Evolutionary conservation across 345 rosid species (phyloP).

Genomic region (Cardamine chenopodiifolia): DNA sequence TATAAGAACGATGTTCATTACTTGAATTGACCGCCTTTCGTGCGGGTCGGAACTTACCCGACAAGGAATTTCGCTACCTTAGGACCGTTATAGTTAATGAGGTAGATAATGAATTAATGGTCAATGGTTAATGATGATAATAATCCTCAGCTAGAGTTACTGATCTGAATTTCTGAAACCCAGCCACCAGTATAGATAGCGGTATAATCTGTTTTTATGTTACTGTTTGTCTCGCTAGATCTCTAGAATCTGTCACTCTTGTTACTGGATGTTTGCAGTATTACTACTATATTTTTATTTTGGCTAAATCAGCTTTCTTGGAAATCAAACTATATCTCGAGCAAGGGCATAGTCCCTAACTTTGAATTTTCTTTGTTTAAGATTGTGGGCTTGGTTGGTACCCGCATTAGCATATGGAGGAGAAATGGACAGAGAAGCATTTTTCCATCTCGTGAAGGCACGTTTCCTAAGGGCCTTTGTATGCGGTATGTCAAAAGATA

Average conservation of each 20-base stretch:
- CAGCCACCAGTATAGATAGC: background rate
- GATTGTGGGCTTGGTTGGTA: slow-evolving; percentile 88
- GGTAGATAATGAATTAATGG: background rate
- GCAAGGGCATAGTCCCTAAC: background rate
- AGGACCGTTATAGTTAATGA: too few relatives aligned
- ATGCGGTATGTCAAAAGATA: slow-evolving; percentile 63
- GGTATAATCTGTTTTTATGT: slow-evolving; percentile 4
- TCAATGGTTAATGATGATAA: background rate
- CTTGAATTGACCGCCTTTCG: background rate
- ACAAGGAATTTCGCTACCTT: too few relatives aligned
- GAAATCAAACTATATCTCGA: background rate
- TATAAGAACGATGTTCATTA: background rate
- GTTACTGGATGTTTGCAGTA: background rate
- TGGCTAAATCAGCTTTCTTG: background rate
- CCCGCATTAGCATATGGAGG: slow-evolving; percentile 87
- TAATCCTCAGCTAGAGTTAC: background rate
- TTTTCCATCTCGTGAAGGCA: slow-evolving; percentile 76
- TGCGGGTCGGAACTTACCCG: too few relatives aligned
- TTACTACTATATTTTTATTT: background rate
- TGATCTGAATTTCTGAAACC: background rate
- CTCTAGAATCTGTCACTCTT: background rate
- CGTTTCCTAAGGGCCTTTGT: slow-evolving; percentile 72
- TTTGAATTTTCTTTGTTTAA: slow-evolving; percentile 10
- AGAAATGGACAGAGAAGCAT: slow-evolving; percentile 68
- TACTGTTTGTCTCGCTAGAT: background rate